Conservation (phyloP, 768 basidiomycete species). For the Termitomyces sp. region DNA sequence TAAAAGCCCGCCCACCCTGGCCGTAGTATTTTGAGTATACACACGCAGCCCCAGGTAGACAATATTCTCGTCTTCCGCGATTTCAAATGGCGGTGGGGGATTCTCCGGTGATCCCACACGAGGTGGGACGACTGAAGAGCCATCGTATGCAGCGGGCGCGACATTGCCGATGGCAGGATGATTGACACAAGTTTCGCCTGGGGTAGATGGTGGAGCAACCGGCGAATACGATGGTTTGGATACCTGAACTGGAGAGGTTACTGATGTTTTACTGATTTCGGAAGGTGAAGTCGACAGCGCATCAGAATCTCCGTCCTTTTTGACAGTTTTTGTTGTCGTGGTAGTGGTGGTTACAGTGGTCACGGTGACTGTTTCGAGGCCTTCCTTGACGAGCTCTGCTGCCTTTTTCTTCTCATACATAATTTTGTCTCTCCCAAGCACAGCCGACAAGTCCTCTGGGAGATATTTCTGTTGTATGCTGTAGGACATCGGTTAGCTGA, state of each 20-base stretch:
- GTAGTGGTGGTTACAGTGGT: constrained; percentile 16
- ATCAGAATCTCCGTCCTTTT: constrained; percentile 11
- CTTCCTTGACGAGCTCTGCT: constrained; percentile 18
- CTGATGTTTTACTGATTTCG: neutral
- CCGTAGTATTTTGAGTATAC: constrained; percentile 39
- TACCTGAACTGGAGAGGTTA: neutral
- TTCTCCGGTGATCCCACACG: neutral
- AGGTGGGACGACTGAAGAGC: constrained; percentile 2
- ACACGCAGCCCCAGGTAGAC: constrained; percentile 30
- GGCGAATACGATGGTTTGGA: neutral
- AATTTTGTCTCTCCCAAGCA: constrained; percentile 30
- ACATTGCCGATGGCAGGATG: constrained; percentile 9
- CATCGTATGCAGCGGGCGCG: neutral
- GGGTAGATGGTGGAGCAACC: constrained; percentile 1
- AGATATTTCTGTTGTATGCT: constrained; percentile 25
- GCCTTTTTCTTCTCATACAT: constrained; percentile 24
- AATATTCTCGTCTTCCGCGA: constrained; percentile 19
- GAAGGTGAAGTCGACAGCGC: neutral
- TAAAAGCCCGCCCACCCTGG: constrained; percentile 22
- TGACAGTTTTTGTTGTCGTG: constrained; percentile 8
- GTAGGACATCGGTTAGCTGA: neutral
- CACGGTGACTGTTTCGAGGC: constrained; percentile 16
- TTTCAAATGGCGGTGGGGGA: constrained; percentile 10
- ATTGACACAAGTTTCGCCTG: constrained; percentile 7
- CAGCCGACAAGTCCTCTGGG: constrained; percentile 26